Percentiles rank a stretch among this genome's conserved stretches.
phyloP scores from a whole-genome alignment of 176 grass and related monocot genomes.

The Oryza meyeriana region DNA sequence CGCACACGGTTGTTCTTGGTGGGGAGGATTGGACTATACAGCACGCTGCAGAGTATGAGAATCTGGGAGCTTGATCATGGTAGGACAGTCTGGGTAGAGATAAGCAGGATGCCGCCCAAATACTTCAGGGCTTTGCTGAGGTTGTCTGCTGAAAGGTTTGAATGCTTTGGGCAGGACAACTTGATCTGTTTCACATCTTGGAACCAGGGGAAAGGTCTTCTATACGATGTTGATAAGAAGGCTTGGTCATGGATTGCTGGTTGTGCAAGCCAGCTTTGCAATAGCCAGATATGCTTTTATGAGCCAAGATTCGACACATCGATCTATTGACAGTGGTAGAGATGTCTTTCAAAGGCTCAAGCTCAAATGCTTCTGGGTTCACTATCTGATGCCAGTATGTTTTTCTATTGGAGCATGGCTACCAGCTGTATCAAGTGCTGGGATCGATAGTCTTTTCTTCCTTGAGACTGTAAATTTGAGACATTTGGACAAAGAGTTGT shows the following conservation, averaged over 20 bases:
- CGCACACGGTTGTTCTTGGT: constrained; percentile 74
- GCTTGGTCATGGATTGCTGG: constrained; percentile 89
- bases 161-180: constrained; percentile 98
- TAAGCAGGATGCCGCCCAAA: constrained; percentile 93
- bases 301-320: constrained; percentile 78
- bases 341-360: neutral
- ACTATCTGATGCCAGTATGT: constrained; percentile 7
- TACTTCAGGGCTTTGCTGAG: constrained; percentile 80
- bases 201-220: constrained; percentile 95
- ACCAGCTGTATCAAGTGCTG: neutral
- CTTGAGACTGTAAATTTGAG: neutral
- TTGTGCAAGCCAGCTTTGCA: constrained; percentile 80
- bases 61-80: constrained; percentile 98
- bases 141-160: constrained; percentile 91
- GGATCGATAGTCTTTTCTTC: neutral
- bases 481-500: constrained; percentile 4
- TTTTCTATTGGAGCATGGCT: neutral
- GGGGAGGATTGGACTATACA: constrained; percentile 84
- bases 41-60: constrained; percentile 92
- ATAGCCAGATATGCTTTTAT: constrained; percentile 94
- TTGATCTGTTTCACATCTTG: constrained; percentile 96
- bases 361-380: constrained; percentile 21
- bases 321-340: constrained; percentile 41
- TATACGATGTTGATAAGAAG: constrained; percentile 92
- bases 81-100: constrained; percentile 78